Evolutionary conservation across 352 stramenopile species (phyloP).

Genomic region (Globisporangium carolinianum): DNA sequence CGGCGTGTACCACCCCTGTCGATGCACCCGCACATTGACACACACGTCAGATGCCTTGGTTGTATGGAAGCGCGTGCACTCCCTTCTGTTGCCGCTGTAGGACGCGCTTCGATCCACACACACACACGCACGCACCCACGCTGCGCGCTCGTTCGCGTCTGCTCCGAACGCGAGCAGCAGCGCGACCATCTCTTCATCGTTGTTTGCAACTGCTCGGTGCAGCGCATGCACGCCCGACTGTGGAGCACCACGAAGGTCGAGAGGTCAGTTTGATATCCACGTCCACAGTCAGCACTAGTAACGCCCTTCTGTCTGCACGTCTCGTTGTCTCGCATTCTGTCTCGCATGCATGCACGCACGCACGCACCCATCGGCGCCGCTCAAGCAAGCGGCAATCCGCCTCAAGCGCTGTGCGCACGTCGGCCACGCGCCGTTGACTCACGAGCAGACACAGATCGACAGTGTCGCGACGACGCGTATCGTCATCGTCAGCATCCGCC

Average conservation of each 20-base stretch:
- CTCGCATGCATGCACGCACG: too few relatives aligned
- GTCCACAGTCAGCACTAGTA: too few relatives aligned
- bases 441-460: slow-evolving; percentile 56
- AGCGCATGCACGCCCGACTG: slow-evolving; percentile 60
- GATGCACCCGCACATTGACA: neutral
- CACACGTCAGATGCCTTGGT: too few relatives aligned
- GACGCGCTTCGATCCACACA: neutral
- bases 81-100: too few relatives aligned
- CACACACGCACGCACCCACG: slow-evolving; percentile 35
- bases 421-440: slow-evolving; percentile 25
- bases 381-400: slow-evolving; percentile 25
- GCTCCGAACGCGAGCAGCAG: slow-evolving; percentile 44
- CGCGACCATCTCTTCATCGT: slow-evolving; percentile 30
- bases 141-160: slow-evolving; percentile 44
- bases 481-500: neutral
- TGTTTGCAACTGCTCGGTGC: slow-evolving; percentile 51
- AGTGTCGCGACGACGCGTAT: neutral
- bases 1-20: slow-evolving; percentile 67
- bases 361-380: slow-evolving; percentile 57
- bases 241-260: too few relatives aligned
- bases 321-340: too few relatives aligned
- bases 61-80: too few relatives aligned
- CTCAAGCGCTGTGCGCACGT: slow-evolving; percentile 25
- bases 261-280: too few relatives aligned
- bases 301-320: too few relatives aligned